These are phyloP conservation scores for Colletotrichum tamarilloi DNA, from an alignment of 2,329 filamentous ascomycete species.

Conservation along the genomic window DNA sequence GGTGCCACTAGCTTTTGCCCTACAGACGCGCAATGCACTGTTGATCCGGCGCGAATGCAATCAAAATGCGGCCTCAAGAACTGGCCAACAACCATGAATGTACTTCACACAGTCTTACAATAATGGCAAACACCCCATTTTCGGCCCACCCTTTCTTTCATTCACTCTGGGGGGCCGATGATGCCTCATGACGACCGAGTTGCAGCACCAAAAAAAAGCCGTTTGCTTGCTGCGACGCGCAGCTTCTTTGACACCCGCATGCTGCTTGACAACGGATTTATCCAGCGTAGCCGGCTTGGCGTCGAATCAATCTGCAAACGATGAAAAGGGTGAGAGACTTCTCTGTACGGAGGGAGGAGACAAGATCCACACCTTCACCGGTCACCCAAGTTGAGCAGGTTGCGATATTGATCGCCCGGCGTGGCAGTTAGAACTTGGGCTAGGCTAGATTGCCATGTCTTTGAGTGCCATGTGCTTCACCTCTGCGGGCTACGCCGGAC, in stretches of 20 bases:
- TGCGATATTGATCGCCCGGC: conserved; percentile 12
- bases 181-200: neutral
- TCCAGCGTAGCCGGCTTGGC: conserved; percentile 11
- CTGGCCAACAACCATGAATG: neutral
- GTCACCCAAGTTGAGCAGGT: conserved; percentile 25
- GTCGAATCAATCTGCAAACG: neutral
- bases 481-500: conserved; percentile 11
- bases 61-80: neutral
- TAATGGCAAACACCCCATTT: neutral
- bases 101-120: conserved; percentile 12
- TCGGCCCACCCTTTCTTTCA: neutral
- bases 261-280: neutral
- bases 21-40: neutral
- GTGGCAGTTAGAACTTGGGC: neutral
- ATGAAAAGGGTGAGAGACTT: neutral
- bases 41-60: conserved; percentile 22
- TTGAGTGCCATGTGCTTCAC: neutral
- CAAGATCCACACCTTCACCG: conserved; percentile 31
- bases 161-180: neutral
- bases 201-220: neutral
- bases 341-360: neutral
- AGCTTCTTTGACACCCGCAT: neutral
- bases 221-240: neutral
- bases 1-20: neutral
- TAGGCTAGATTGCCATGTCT: conserved; percentile 6